Conservation (phyloP, 148 eudicot species). For the Nepenthes gracilis region DNA sequence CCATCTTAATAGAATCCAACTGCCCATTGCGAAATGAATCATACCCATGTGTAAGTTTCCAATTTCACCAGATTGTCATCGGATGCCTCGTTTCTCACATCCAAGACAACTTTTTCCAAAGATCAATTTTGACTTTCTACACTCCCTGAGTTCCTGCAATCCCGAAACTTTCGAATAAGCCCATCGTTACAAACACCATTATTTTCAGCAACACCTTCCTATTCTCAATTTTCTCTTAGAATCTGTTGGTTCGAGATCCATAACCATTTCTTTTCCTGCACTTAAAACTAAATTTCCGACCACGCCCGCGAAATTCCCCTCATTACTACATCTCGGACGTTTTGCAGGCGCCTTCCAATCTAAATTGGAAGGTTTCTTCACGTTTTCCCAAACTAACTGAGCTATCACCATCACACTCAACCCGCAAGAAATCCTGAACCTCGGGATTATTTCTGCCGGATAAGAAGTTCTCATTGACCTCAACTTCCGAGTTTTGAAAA, state of each 20-base stretch:
- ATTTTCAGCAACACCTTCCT: slow-evolving; percentile 20
- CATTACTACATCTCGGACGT: slow-evolving; percentile 28
- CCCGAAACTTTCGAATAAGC: slow-evolving; percentile 16
- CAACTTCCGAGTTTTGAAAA: slow-evolving; percentile 1
- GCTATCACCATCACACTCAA: slow-evolving; percentile 11
- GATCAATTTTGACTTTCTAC: slow-evolving; percentile 19
- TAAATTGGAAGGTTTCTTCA: slow-evolving; percentile 50
- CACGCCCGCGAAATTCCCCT: slow-evolving; percentile 94
- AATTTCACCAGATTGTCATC: slow-evolving; percentile 64
- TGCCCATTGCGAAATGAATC: slow-evolving; percentile 83
- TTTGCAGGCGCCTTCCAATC: slow-evolving; percentile 43
- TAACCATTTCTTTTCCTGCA: slow-evolving; percentile 25
- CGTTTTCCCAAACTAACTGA: slow-evolving; percentile 16
- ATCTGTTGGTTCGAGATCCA: slow-evolving; percentile 23
- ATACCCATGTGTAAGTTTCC: slow-evolving; percentile 76
- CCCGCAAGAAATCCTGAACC: not conserved
- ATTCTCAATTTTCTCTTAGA: slow-evolving; percentile 15
- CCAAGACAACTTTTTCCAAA: slow-evolving; percentile 39
- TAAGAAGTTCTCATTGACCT: slow-evolving; percentile 6
- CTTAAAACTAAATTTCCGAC: slow-evolving; percentile 49
- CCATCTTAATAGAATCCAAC: slow-evolving; percentile 81
- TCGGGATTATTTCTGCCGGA: not conserved
- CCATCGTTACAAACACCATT: slow-evolving; percentile 20
- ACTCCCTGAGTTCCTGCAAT: slow-evolving; percentile 16
- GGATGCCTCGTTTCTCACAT: slow-evolving; percentile 56